Evolutionary conservation across 2,329 filamentous ascomycete species (phyloP), one percentile per base, ranked within the genome.

Genomic region (Tricladium varicosporioides): DNA sequence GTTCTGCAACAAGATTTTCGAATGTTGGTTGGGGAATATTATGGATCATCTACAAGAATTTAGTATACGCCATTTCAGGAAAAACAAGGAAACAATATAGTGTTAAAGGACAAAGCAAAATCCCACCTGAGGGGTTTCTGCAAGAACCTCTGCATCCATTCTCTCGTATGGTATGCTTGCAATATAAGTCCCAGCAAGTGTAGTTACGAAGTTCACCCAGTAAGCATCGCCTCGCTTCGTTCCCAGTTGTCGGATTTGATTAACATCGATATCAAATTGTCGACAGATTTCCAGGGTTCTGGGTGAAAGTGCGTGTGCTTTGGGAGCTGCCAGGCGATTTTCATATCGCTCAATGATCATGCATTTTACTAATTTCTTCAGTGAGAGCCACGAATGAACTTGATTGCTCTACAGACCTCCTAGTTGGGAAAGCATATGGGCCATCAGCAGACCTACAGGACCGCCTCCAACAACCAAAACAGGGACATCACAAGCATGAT

Each of bases 1-100:
- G 16, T 55, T 67, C 70, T 58, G 70, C 67, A 2, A 70, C 70
- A 4, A 72, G 73, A 32, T 67, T 60, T 13, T 71, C 60, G 18
- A 74, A 58, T 5, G 73, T 70, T 1, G 54, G 36, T 10, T 40
- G 36, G 4, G 36, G 36, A 40, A 40, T 40, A 40, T 40, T 40
- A n/a, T 13, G n/a, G 11, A 40, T 11, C 36, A n/a, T 11, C n/a
- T 27, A 7, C 22, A 7, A 27, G 22, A 3, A 27, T 27, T 27
- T 7, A 27, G 22, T 7, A 27, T 27, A 27, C 22, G 7, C 7
- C 22, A 4, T 27, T 7, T 27, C 7, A 27, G 22, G 22, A 27
- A 7, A 27, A 27, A 27, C 22, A 27, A 27, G 7, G 22, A 7
- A 27, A 27, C 22, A 27, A 27, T 27, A 3, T 27, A 27, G 22